Evolutionary conservation across 768 basidiomycete genomes (phyloP), one percentile per base, ranked within the genome.

Genomic region (Hygrocybe punicea): DNA sequence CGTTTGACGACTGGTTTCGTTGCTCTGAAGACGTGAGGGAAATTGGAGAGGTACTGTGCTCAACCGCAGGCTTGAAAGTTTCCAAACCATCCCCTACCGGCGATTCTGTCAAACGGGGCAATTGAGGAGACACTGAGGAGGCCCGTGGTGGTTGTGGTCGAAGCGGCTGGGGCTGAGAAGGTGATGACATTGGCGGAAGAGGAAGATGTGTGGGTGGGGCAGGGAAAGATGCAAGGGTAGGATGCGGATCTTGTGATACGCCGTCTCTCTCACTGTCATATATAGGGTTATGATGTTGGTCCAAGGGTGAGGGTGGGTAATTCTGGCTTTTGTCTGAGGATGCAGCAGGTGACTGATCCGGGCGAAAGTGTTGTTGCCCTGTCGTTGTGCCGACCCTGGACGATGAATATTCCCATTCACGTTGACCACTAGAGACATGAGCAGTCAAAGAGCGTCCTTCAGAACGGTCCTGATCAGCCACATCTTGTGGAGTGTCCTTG

Each of bases 141-240:
- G 65, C 63, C 29, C 63, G 63, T 13, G 57, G 55, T 11, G 61
- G 58, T 2, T 19, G 39, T 35, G 51, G 24, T 35, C 49, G 66
- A 56, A 17, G 62, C 36, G 64, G 63, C 8, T 63, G 63, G 14
- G 67, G 63, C 42, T 62, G 68, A 6, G 66, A 65, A 29, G 65
- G 62, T 7, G 69, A 67, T 4, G 62, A 63, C 46, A 61, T 58
- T 51, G 69, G 67, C 17, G 67, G 71, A 25, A 81, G 79, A 35
- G 85, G 88, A 13, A 85, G 69, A 11, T 89, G 87, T 1, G 81
- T 82, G 0, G 89, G 89, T 14, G 89, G 89, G 0, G 79, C 70
- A 21, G 89, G 89, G 67, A 91, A 91, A 0, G 84, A 85, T 33
- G 85, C 87, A 21, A 91, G 73, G 1, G 87, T 85, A 17, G 85